Conservation (phyloP, 805 yeast genomes). For the Suhomyces faveliae region DNA sequence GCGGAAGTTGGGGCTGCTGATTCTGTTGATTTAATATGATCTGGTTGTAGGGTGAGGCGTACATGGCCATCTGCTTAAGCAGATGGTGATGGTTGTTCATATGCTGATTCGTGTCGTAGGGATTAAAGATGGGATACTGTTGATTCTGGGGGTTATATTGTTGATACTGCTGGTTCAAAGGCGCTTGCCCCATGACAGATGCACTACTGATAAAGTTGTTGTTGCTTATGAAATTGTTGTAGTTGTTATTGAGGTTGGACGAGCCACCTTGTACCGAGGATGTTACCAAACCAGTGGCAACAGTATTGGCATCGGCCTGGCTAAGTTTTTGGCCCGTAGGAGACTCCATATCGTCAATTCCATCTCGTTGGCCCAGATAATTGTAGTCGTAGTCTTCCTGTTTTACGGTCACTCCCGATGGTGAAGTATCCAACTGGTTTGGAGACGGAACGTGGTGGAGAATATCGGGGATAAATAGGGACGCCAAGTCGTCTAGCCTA, state of each 20-base stretch:
- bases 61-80: constrained; percentile 1
- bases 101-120: constrained; percentile 1
- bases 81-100: not conserved
- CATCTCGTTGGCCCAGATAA: not conserved
- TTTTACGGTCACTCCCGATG: constrained; percentile 8
- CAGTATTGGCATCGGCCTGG: not conserved
- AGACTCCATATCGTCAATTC: not conserved
- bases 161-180: not conserved
- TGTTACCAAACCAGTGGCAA: not conserved
- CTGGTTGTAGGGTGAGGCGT: constrained; percentile 8
- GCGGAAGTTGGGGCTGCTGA: constrained; percentile 7
- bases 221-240: constrained; percentile 22
- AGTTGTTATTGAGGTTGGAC: constrained; percentile 4
- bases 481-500: constrained; percentile 39
- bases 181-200: not conserved
- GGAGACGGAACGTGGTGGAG: constrained; percentile 22
- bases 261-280: constrained; percentile 3
- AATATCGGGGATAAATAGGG: constrained; percentile 41
- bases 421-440: constrained; percentile 3
- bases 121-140: not conserved
- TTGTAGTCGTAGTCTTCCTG: constrained; percentile 14
- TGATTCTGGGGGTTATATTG: not conserved
- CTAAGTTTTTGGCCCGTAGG: constrained; percentile 2
- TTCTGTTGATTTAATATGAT: constrained; percentile 5
- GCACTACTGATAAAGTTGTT: constrained; percentile 15